These are phyloP conservation scores for Firmiana major DNA, from an alignment of 345 rosid species.

Conservation along the genomic window DNA sequence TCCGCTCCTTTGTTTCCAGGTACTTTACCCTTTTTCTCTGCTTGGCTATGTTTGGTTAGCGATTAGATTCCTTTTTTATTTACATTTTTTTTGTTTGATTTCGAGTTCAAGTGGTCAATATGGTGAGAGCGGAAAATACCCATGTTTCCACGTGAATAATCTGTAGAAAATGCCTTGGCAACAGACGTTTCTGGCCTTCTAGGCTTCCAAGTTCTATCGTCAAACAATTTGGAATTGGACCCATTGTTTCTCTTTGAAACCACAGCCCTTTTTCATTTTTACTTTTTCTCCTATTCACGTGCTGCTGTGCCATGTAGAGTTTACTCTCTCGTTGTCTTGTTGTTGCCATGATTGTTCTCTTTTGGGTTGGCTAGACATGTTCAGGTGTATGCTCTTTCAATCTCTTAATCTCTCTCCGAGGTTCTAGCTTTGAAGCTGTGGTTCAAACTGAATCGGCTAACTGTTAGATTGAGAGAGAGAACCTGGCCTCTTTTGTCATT, in stretches of 20 bases:
- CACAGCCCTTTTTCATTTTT: conserved; percentile 43
- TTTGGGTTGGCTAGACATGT: conserved; percentile 34
- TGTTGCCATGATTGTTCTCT: conserved; percentile 56
- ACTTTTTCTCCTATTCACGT: conserved; percentile 44
- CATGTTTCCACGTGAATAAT: conserved; percentile 35
- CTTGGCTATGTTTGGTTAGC: conserved; percentile 30
- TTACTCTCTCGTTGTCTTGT: conserved; percentile 20
- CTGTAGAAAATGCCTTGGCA: conserved; percentile 30
- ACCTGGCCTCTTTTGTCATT: background rate
- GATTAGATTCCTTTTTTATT: conserved; percentile 17
- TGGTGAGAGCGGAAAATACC: background rate
- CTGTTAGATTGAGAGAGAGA: background rate
- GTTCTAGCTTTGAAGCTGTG: background rate
- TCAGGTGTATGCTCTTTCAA: too few relatives aligned
- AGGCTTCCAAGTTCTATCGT: background rate
- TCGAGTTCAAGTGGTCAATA: background rate
- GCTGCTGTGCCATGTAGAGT: conserved; percentile 43
- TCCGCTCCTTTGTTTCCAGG: conserved; percentile 40
- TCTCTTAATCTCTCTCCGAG: background rate
- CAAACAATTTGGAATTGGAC: background rate
- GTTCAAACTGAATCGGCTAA: too few relatives aligned
- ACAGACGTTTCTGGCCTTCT: background rate
- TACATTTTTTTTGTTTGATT: background rate
- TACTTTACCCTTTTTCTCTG: background rate
- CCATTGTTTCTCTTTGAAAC: conserved; percentile 38